Conservation (phyloP, 2,329 filamentous ascomycete species). For the Rhinocladiella mackenziei region DNA sequence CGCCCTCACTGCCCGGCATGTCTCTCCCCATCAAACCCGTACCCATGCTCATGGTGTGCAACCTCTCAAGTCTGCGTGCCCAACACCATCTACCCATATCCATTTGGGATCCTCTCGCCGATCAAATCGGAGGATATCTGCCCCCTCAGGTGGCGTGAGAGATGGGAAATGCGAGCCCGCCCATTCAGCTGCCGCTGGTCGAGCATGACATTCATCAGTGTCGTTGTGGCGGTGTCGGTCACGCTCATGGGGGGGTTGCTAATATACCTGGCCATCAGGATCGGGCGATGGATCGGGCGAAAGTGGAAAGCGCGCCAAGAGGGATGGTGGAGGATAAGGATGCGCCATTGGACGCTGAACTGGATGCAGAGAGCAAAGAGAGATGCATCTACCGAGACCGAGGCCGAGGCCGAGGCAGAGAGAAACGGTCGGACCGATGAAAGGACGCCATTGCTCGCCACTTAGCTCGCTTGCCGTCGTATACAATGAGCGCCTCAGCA, state of each 20-base stretch:
- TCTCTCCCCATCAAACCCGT: conserved; percentile 19
- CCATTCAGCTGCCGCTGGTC: conserved; percentile 42
- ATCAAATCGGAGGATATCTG: conserved; percentile 37
- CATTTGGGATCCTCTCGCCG: conserved; percentile 39
- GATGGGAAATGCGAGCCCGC: conserved; percentile 41
- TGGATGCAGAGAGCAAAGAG: conserved; percentile 1
- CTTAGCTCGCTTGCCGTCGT: conserved; percentile 1
- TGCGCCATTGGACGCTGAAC: neutral
- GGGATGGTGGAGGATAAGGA: conserved; percentile 28
- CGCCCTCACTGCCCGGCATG: conserved; percentile 19
- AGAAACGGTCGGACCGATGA: conserved; percentile 1
- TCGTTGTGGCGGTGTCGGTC: conserved; percentile 33
- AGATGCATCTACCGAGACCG: conserved; percentile 7
- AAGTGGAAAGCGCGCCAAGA: conserved; percentile 19
- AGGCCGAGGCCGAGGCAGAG: neutral
- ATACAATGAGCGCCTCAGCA: neutral
- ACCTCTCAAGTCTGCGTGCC: conserved; percentile 41
- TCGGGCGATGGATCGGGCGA: conserved; percentile 43
- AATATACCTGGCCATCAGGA: conserved; percentile 72
- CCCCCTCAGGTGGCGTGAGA: conserved; percentile 38
- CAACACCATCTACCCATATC: conserved; percentile 31
- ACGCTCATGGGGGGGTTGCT: conserved; percentile 56
- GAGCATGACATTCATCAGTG: conserved; percentile 39
- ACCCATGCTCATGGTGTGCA: conserved; percentile 29
- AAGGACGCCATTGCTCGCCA: conserved; percentile 18